phyloP scores from a whole-genome alignment of 345 rosid species.

The Corchorus olitorius region DNA sequence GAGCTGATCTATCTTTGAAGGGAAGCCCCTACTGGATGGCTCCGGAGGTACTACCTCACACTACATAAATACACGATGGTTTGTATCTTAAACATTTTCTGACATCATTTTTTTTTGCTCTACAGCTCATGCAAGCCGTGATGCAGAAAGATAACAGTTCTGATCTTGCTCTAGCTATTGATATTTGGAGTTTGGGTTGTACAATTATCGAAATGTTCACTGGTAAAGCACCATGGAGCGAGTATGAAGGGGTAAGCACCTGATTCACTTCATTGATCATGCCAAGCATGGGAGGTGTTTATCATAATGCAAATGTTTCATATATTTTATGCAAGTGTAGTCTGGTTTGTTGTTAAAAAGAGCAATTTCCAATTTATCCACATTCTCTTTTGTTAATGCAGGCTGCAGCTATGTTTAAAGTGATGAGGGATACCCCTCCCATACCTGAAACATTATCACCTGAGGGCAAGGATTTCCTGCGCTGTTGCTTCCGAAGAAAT shows the following conservation, averaged over 20 bases:
- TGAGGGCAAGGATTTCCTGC: slow-evolving; percentile 88
- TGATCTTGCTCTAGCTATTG: slow-evolving; percentile 88
- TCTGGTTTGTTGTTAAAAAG: neutral
- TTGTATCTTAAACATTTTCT: slow-evolving; percentile 18
- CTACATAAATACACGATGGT: neutral
- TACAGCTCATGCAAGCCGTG: slow-evolving; percentile 89
- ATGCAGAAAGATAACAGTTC: slow-evolving; percentile 79
- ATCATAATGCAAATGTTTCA: neutral
- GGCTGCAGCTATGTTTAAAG: slow-evolving; percentile 99
- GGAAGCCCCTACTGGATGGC: slow-evolving; percentile 99
- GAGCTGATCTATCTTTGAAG: slow-evolving; percentile 84
- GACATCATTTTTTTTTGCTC: slow-evolving; percentile 24
- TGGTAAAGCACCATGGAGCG: slow-evolving; percentile 98
- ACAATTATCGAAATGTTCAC: slow-evolving; percentile 95
- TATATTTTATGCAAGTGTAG: neutral
- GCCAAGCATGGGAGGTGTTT: neutral
- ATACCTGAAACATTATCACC: slow-evolving; percentile 77
- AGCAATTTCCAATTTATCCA: slow-evolving; percentile 8
- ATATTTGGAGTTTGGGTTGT: slow-evolving; percentile 99
- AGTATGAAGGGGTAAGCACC: slow-evolving; percentile 85
- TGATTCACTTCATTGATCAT: neutral
- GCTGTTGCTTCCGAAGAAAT: slow-evolving; percentile 75
- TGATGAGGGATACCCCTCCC: slow-evolving; percentile 77
- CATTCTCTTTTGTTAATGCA: slow-evolving; percentile 32
- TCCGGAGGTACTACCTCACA: slow-evolving; percentile 72